phyloP scores from a whole-genome alignment of 129 eudicot species.

The Flaveria sonorensis region DNA sequence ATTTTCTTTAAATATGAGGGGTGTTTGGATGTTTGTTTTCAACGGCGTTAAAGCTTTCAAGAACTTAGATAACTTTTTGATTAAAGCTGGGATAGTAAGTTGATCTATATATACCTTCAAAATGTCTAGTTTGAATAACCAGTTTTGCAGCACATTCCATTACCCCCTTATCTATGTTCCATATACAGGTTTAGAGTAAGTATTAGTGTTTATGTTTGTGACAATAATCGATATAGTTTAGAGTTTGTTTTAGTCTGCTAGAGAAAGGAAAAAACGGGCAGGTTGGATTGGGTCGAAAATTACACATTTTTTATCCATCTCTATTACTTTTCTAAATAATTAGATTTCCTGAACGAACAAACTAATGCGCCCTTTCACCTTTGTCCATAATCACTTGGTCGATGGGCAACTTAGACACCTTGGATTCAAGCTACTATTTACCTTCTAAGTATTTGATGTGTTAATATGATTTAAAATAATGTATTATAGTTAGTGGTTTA shows the following conservation, averaged over 20 bases:
- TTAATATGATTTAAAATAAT: too few species aligned
- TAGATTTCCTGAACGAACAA: neutral
- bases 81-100: neutral
- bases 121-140: too few species aligned
- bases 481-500: too few species aligned
- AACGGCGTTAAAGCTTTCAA: too few species aligned
- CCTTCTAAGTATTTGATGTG: neutral
- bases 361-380: neutral
- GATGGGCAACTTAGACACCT: neutral
- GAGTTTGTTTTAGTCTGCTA: neutral
- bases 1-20: neutral
- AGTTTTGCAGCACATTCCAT: too few species aligned
- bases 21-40: neutral
- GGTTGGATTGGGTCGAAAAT: neutral
- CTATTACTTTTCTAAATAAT: neutral
- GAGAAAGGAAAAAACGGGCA: neutral
- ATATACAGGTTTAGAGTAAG: neutral
- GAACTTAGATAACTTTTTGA: neutral
- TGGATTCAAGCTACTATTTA: neutral
- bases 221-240: neutral
- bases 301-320: neutral
- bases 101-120: neutral
- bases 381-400: neutral
- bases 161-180: too few species aligned
- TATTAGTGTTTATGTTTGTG: neutral